Evolutionary conservation across 1,139 yeast genomes (phyloP).

Genomic region (Pichia sp.): DNA sequence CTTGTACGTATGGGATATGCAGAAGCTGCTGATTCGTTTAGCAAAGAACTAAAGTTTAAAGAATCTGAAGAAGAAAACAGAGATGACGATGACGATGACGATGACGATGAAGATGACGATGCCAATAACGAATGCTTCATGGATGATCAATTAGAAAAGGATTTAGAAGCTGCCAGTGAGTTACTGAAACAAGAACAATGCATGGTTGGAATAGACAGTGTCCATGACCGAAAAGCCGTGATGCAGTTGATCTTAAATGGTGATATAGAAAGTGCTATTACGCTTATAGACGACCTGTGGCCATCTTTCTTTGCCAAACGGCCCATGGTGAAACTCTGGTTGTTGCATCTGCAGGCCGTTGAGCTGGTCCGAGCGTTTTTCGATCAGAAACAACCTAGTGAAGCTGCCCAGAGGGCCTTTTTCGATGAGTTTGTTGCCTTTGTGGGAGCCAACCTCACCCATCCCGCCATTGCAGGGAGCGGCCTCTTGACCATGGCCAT

Average conservation of each 20-base stretch:
- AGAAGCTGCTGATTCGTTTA: conserved; percentile 8
- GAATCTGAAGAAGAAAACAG: neutral
- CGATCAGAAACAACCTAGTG: neutral
- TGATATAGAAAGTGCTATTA: conserved; percentile 41
- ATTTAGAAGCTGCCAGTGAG: neutral
- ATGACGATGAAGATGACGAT: neutral
- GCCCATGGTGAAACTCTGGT: conserved; percentile 54
- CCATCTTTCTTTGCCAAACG: conserved; percentile 52
- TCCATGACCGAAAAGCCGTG: conserved; percentile 42
- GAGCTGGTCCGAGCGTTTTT: conserved; percentile 47
- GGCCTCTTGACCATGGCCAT: conserved; percentile 53
- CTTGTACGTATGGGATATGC: conserved; percentile 13
- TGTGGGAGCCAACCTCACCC: conserved; percentile 54
- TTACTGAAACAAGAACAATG: neutral
- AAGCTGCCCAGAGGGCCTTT: conserved; percentile 29
- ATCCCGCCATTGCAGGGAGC: conserved; percentile 46
- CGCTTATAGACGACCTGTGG: conserved; percentile 40
- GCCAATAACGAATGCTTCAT: neutral
- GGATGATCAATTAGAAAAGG: neutral
- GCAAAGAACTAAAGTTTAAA: neutral
- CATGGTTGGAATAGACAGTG: conserved; percentile 40
- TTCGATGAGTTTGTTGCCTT: conserved; percentile 52
- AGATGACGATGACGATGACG: neutral
- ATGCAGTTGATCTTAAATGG: conserved; percentile 46
- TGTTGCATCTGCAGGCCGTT: conserved; percentile 52